phyloP scores from a whole-genome alignment of 768 basidiomycete species.

The Pisolithus sp. region DNA sequence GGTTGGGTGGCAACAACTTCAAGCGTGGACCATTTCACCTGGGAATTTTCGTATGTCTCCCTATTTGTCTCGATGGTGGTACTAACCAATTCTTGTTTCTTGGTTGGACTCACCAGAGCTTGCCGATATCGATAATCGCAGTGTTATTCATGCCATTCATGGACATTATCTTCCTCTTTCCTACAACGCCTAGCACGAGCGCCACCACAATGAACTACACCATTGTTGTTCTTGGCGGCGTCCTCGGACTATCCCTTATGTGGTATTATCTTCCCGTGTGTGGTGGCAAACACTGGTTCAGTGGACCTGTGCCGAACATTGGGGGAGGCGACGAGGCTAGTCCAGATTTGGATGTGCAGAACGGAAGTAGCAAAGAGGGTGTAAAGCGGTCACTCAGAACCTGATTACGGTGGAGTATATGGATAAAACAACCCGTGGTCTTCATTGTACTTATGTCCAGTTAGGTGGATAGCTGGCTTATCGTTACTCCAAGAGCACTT shows the following conservation, averaged over 20 bases:
- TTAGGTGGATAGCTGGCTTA: no score
- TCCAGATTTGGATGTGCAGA: not conserved
- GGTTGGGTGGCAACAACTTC: constrained; percentile 27
- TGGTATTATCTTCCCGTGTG: constrained; percentile 22
- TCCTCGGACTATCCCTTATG: constrained; percentile 23
- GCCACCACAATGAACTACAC: constrained; percentile 27
- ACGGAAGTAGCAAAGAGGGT: no score
- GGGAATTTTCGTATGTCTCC: constrained; percentile 5
- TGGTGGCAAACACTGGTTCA: constrained; percentile 31
- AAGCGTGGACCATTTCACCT: constrained; percentile 31
- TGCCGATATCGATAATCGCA: constrained; percentile 23
- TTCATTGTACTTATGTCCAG: no score
- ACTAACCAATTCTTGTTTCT: constrained; percentile 13
- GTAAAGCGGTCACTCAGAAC: no score
- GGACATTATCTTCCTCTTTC: constrained; percentile 30
- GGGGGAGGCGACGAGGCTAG: not conserved
- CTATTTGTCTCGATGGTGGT: not conserved
- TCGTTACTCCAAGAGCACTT: no score
- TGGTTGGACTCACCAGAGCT: constrained; percentile 6
- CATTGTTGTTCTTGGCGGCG: constrained; percentile 24
- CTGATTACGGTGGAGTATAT: no score
- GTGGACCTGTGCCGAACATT: constrained; percentile 29
- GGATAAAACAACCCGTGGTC: no score
- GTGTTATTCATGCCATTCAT: constrained; percentile 30
- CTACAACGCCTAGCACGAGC: constrained; percentile 14